phyloP scores from a whole-genome alignment of 2,329 filamentous ascomycete genomes.

The Pyrenophora teres region DNA sequence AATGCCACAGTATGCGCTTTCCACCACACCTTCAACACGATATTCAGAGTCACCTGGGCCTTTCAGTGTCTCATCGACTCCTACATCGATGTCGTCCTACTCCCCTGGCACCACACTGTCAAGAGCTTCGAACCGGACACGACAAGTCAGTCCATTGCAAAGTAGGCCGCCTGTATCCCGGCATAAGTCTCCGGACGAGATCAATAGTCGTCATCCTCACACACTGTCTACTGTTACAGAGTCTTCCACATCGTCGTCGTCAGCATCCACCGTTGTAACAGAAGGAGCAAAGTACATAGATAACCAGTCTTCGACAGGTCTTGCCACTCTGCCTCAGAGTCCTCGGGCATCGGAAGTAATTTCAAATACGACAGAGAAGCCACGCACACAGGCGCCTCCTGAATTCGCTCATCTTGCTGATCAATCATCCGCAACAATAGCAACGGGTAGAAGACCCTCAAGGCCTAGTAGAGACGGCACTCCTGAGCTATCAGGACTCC shows the following conservation, averaged over 20 bases:
- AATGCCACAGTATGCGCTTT: constrained; percentile 68
- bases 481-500: constrained; percentile 49
- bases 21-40: constrained; percentile 73
- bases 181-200: constrained; percentile 59
- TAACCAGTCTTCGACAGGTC: constrained; percentile 37
- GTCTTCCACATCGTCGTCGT: constrained; percentile 73
- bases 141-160: constrained; percentile 61
- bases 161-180: constrained; percentile 66
- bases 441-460: constrained; percentile 52
- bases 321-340: constrained; percentile 57
- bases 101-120: constrained; percentile 65
- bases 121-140: constrained; percentile 52
- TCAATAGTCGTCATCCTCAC: constrained; percentile 56
- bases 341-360: constrained; percentile 43
- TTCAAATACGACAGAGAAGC: constrained; percentile 10
- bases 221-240: constrained; percentile 70
- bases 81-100: constrained; percentile 76
- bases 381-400: constrained; percentile 40
- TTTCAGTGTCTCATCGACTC: constrained; percentile 78
- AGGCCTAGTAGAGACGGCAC: constrained; percentile 55
- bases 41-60: constrained; percentile 74
- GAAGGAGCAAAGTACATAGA: constrained; percentile 54
- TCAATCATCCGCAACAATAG: constrained; percentile 56
- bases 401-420: constrained; percentile 63
- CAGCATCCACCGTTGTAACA: constrained; percentile 68